These are phyloP conservation scores for Bigelowiella natans DNA, from an alignment of 78 protist species.

Conservation along the genomic window DNA sequence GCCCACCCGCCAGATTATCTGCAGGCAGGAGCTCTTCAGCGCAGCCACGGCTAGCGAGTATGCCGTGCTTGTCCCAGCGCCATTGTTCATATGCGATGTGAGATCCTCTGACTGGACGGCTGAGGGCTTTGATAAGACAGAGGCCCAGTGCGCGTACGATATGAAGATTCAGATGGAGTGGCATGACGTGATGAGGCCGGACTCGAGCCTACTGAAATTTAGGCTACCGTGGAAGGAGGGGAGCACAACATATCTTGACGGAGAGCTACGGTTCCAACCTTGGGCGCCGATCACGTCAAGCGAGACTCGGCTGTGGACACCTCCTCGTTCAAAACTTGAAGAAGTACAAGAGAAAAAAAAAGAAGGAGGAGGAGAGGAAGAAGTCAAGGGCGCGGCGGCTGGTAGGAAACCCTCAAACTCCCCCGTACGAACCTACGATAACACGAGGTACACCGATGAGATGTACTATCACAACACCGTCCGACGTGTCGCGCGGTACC, in stretches of 20 bases:
- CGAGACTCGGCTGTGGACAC: too few species aligned
- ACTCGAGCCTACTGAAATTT: slow-evolving; percentile 29
- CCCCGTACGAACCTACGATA: slow-evolving; percentile 21
- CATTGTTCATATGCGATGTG: slow-evolving; percentile 9
- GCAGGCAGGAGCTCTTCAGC: background rate
- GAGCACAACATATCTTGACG: slow-evolving; percentile 25
- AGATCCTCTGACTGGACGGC: background rate
- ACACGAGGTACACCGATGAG: slow-evolving; percentile 25
- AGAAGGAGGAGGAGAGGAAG: too few species aligned
- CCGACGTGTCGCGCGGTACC: background rate
- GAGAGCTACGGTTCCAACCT: slow-evolving; percentile 38
- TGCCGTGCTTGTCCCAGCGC: too few species aligned
- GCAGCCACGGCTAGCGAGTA: background rate
- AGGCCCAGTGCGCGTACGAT: background rate
- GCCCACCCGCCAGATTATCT: background rate
- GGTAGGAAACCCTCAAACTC: too few species aligned
- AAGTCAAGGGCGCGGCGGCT: too few species aligned
- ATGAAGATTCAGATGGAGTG: slow-evolving; percentile 22
- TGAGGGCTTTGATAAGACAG: background rate
- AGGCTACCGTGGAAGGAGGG: slow-evolving; percentile 32
- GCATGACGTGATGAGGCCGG: slow-evolving; percentile 3
- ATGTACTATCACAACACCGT: slow-evolving; percentile 41
- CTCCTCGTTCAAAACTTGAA: slow-evolving; percentile 29
- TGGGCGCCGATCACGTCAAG: slow-evolving; percentile 53
- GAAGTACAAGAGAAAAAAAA: too few species aligned